Base-by-base conservation (phyloP, 305 asterid genomes). In the Caryopteris hybrid region DNA sequence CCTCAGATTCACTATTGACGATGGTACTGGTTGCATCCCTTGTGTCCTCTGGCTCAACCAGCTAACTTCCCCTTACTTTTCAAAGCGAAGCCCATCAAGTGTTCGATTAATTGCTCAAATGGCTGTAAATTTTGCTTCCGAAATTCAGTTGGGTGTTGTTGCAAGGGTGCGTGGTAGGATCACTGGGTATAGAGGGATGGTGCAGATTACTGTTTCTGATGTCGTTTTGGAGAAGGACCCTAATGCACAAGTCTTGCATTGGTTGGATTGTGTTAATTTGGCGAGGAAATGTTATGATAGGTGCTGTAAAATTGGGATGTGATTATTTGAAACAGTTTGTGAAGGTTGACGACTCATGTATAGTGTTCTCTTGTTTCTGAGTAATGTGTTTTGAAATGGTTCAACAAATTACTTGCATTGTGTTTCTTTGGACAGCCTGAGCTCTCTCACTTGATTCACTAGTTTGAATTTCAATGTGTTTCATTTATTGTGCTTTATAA, bases 1-100 rank as follows among this genome's bases (percentile, higher is more conserved):
- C 71, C 79, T 91, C 51, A 77, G 77, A 25, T 87, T 91, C 82
- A 38, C 78, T 3, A 71, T 89, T 9, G 95, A 89, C 71, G 94
- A 89, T 12, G 91, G 96, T 16, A 84, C 91, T 2, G 96, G 94
- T 8, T 86, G 92, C 84, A 81, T 93, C 52, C 62, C 94, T 0
- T 93, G 97, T 46, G 71, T 93, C 42, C 83, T 90, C 21, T 88
- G 96, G 97, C 90, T 85, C 61, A 90, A 92, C 54, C 97, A 86
- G 0, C 66, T 80, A 6, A 74, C 61, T 6, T 90, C 96, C 8
- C 58, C 81, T n/a, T 81, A 84, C 81, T 93, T 90, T 54, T 81
- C 87, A 0, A 76, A 77, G 54, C 69, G 84, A 20, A 71, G 78
- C 84, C 92, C 92, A 8, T 71, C 90, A 83, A 68, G 61, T 84